A percentile compares a stretch with the other conserved stretches of the same genome.
Conservation (phyloP, 495 filamentous ascomycete species). For the Hyaloscypha variabilis region DNA sequence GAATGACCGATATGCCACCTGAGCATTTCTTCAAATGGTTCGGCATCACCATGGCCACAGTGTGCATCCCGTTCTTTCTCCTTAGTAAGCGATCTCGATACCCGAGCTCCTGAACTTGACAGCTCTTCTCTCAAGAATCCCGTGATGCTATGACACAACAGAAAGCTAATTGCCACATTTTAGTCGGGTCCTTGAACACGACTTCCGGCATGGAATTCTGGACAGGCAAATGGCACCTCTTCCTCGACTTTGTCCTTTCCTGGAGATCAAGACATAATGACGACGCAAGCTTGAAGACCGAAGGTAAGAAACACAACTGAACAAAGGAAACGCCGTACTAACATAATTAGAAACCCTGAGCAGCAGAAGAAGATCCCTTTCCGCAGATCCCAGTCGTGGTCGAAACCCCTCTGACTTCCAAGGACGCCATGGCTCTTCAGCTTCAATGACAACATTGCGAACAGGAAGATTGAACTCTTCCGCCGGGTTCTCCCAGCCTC, state of each 20-base stretch:
- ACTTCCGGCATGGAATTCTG: constrained; percentile 25
- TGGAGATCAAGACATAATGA: neutral
- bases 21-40: constrained; percentile 37
- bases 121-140: neutral
- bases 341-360: neutral
- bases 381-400: neutral
- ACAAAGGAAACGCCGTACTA: neutral
- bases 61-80: constrained; percentile 48
- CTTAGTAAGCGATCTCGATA: neutral
- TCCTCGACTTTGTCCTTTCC: neutral
- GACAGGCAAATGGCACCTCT: constrained; percentile 15
- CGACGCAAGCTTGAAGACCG: neutral
- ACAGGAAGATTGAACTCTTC: neutral
- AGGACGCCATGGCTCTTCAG: neutral
- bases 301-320: neutral
- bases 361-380: neutral
- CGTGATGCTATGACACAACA: neutral
- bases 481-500: neutral
- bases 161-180: neutral
- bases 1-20: constrained; percentile 46
- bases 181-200: constrained; percentile 45
- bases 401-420: neutral
- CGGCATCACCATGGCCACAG: constrained; percentile 38
- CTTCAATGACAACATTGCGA: neutral
- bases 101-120: too few relatives aligned